Evolutionary conservation across 1,284 basidiomycete species (phyloP).

Genomic region (Melampsora medusae): DNA sequence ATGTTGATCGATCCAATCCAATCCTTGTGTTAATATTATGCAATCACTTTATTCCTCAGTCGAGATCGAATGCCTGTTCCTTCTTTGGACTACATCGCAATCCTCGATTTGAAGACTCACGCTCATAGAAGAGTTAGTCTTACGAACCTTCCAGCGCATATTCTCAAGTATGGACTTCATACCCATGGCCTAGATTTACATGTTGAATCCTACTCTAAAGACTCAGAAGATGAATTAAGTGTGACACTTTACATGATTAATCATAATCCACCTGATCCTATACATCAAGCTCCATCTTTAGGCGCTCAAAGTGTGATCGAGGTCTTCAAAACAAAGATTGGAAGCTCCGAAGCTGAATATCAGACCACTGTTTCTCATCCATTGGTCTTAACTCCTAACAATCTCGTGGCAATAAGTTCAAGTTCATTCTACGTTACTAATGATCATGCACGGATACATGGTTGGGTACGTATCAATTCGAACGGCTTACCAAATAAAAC

Average conservation of each 20-base stretch:
- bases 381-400: conserved; percentile 30
- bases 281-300: neutral
- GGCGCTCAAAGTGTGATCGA: conserved; percentile 38
- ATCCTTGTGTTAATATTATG: neutral
- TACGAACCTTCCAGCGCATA: conserved; percentile 24
- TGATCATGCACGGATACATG: conserved; percentile 17
- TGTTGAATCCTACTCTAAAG: conserved; percentile 4
- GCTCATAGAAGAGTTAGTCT: conserved; percentile 20
- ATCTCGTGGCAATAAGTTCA: conserved; percentile 24
- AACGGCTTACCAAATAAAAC: neutral
- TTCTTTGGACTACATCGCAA: conserved; percentile 20
- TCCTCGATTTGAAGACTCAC: conserved; percentile 33
- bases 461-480: conserved; percentile 14
- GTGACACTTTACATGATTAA: conserved; percentile 41
- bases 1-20: neutral
- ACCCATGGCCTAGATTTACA: conserved; percentile 34
- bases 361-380: conserved; percentile 21
- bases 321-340: conserved; percentile 32
- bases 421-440: conserved; percentile 33
- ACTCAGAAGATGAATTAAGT: neutral
- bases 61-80: conserved; percentile 17
- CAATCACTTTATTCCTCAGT: conserved; percentile 3
- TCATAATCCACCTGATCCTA: conserved; percentile 19
- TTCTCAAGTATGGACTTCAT: conserved; percentile 17
- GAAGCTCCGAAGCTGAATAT: conserved; percentile 20